Evolutionary conservation across 2,329 filamentous ascomycete species (phyloP).

Genomic region (Tolypocladium ophioglossoides): DNA sequence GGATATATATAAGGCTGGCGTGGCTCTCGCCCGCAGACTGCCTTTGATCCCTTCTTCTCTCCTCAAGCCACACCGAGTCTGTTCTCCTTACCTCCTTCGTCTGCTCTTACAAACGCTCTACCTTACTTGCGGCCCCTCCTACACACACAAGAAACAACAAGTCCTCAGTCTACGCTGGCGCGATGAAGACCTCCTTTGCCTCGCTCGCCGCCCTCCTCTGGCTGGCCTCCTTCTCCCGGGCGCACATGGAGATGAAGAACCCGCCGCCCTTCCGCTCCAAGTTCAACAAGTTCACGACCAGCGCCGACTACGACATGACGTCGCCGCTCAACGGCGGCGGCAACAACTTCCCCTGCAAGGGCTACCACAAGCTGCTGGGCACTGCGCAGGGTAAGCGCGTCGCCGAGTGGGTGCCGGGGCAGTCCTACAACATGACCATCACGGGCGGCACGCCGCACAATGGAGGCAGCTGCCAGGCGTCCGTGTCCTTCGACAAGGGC

Average conservation of each 20-base stretch:
- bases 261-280: slow-evolving; percentile 44
- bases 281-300: slow-evolving; percentile 35
- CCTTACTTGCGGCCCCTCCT: background rate
- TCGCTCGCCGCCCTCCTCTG: slow-evolving; percentile 30
- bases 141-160: background rate
- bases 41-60: background rate
- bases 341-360: slow-evolving; percentile 68
- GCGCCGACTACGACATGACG: slow-evolving; percentile 63
- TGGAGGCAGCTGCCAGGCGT: slow-evolving; percentile 68
- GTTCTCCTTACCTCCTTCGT: background rate
- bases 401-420: slow-evolving; percentile 52
- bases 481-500: slow-evolving; percentile 63
- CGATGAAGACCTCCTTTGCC: slow-evolving; percentile 28
- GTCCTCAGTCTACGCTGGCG: slow-evolving; percentile 6
- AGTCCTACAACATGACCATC: slow-evolving; percentile 52
- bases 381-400: slow-evolving; percentile 39
- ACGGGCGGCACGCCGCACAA: slow-evolving; percentile 51
- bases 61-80: background rate
- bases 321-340: slow-evolving; percentile 51
- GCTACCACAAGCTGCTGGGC: slow-evolving; percentile 39
- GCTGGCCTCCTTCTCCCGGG: slow-evolving; percentile 31
- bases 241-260: slow-evolving; percentile 46
- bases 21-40: background rate
- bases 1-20: background rate
- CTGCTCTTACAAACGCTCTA: background rate